These are phyloP conservation scores for Agrocybe chaxingu DNA, from an alignment of 768 basidiomycete species.

Conservation along the genomic window DNA sequence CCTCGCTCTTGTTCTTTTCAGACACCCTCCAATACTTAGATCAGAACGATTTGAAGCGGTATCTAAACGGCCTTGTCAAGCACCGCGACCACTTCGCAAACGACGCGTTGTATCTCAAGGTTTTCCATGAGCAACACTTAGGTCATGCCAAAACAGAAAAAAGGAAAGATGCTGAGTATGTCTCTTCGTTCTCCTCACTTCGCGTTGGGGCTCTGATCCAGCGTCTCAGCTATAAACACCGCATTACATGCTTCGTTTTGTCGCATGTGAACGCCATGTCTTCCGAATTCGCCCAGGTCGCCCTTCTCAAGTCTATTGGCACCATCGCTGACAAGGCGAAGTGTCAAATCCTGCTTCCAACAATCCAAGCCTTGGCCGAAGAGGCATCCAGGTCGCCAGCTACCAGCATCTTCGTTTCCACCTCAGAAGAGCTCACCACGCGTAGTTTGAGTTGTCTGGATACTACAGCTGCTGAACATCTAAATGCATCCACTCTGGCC, in stretches of 20 bases:
- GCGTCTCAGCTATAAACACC: constrained; percentile 58
- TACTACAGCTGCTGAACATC: constrained; percentile 33
- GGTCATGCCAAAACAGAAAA: constrained; percentile 44
- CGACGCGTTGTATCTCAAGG: constrained; percentile 54
- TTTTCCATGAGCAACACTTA: constrained; percentile 61
- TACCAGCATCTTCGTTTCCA: constrained; percentile 14
- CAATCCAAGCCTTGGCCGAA: constrained; percentile 40
- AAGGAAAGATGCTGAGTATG: constrained; percentile 54
- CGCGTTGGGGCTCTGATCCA: not conserved
- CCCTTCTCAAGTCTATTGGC: constrained; percentile 47
- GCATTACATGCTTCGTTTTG: constrained; percentile 70
- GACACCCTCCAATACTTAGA: constrained; percentile 67
- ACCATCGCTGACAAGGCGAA: constrained; percentile 45
- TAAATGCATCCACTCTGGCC: constrained; percentile 40
- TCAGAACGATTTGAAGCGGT: constrained; percentile 57
- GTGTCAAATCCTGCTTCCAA: constrained; percentile 55
- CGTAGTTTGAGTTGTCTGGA: constrained; percentile 53
- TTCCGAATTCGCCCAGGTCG: constrained; percentile 42
- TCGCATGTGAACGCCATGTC: constrained; percentile 72
- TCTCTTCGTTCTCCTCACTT: constrained; percentile 4
- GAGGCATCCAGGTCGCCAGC: constrained; percentile 10
- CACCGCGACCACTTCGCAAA: constrained; percentile 54
- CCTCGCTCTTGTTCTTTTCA: constrained; percentile 5
- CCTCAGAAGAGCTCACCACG: constrained; percentile 33
- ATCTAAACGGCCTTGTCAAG: constrained; percentile 48